phyloP scores from a whole-genome alignment of 192 early-diverging fungal species.

The Backusella luteola region DNA sequence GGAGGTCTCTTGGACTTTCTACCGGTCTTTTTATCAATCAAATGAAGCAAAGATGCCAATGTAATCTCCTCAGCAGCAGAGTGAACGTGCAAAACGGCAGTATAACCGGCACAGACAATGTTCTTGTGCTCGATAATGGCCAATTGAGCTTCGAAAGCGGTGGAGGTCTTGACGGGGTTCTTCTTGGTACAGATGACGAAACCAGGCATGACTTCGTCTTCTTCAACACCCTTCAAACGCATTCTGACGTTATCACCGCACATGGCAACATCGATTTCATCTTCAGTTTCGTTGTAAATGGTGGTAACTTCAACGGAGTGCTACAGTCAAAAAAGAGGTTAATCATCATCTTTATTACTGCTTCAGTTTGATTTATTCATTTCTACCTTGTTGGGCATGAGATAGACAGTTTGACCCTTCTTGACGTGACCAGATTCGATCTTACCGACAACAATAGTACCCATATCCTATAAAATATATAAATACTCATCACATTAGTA shows the following conservation, averaged over 20 bases:
- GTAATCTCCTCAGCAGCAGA: slow-evolving; percentile 86
- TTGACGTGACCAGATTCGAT: slow-evolving; percentile 91
- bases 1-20: slow-evolving; percentile 86
- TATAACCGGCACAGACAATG: slow-evolving; percentile 96
- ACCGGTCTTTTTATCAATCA: slow-evolving; percentile 92
- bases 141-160: slow-evolving; percentile 82
- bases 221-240: slow-evolving; percentile 87
- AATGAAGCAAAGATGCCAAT: slow-evolving; percentile 78
- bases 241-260: slow-evolving; percentile 96
- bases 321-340: slow-evolving; percentile 1
- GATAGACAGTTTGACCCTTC: slow-evolving; percentile 80
- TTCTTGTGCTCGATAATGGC: slow-evolving; percentile 92
- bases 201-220: slow-evolving; percentile 86
- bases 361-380: slow-evolving; percentile 8
- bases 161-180: slow-evolving; percentile 77
- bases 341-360: background rate
- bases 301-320: slow-evolving; percentile 66
- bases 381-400: slow-evolving; percentile 92
- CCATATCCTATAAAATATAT: slow-evolving; percentile 76
- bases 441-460: slow-evolving; percentile 93
- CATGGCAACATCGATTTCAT: slow-evolving; percentile 68
- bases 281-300: slow-evolving; percentile 83
- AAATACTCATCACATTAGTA: background rate
- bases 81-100: slow-evolving; percentile 91
- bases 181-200: slow-evolving; percentile 83